Base-by-base conservation (phyloP, 1,284 basidiomycete genomes). In the Volvariella surrecta region DNA sequence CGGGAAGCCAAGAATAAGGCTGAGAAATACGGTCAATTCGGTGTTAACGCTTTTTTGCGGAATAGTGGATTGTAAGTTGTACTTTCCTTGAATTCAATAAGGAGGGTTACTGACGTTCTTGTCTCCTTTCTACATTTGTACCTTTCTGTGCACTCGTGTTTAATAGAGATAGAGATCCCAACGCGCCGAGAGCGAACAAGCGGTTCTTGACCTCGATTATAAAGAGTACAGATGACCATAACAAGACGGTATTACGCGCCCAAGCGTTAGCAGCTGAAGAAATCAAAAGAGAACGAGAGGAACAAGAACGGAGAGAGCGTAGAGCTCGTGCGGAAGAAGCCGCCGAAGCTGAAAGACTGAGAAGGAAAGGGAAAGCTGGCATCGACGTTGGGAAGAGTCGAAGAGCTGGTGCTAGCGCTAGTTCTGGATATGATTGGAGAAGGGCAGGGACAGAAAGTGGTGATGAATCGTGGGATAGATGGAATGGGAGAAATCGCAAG, bases 1-100 rank as follows among this genome's bases (percentile, higher is more conserved):
- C 82, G 79, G 51, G 93, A 96, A 61, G 92, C 93, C 0, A 90
- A 89, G 66, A 79, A 84, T 67, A 89, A 91, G 60, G 89, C 89
- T 38, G 78, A 83, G 52, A 67, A 62, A 45, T 90, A 88, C 52
- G 65, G 67, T 39, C 70, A 76, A 55, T 70, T 79, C 15, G 81
- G 82, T 28, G 76, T 83, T 50, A 68, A 76, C 43, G 83, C 86
- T 19, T 88, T 83, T 55, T 67, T 86, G 28, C 44, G 74, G 67
- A 53, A 28, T 28, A 11, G 52, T 45, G 47, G 67, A 43, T 22
- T 58, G 59, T 62, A 46, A 30, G 57, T 53, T 34, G 40, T 32
- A 15, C 15, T 20, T 1, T 8, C 4, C 4, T 32, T 2, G 21
- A 20, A 13, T 17, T 32, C 13, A 46, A 30, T 35, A n/a, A n/a